Conservation (phyloP, 305 asterid species). For the Rubia peregrina region DNA sequence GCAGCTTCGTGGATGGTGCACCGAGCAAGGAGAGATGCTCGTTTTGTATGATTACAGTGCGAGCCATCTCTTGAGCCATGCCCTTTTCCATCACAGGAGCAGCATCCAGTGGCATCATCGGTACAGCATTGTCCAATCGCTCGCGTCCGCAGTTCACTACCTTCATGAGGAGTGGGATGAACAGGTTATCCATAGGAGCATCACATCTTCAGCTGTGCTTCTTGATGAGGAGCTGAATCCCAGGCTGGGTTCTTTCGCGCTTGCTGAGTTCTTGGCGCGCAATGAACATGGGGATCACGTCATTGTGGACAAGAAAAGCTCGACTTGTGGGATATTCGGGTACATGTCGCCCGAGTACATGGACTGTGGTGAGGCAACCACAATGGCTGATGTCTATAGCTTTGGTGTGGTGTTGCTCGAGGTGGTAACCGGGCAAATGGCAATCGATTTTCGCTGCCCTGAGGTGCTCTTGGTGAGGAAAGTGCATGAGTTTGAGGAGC, state of each 20-base stretch:
- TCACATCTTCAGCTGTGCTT: slow-evolving; percentile 76
- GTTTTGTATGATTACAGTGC: slow-evolving; percentile 71
- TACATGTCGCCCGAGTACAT: slow-evolving; percentile 81
- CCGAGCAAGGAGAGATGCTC: slow-evolving; percentile 98
- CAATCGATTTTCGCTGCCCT: slow-evolving; percentile 66
- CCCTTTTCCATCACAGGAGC: slow-evolving; percentile 44
- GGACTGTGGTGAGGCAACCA: slow-evolving; percentile 74
- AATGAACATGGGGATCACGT: slow-evolving; percentile 67
- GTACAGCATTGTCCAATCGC: slow-evolving; percentile 63
- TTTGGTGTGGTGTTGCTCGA: slow-evolving; percentile 87
- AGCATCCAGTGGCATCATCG: slow-evolving; percentile 47
- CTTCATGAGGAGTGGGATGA: slow-evolving; percentile 99
- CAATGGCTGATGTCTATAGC: slow-evolving; percentile 89
- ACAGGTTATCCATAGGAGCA: slow-evolving; percentile 80
- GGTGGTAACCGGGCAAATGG: slow-evolving; percentile 67
- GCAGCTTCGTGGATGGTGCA: slow-evolving; percentile 97
- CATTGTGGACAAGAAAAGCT: slow-evolving; percentile 44
- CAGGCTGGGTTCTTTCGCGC: slow-evolving; percentile 81
- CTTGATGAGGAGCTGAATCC: slow-evolving; percentile 78
- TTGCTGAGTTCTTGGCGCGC: slow-evolving; percentile 75
- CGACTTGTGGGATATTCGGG: slow-evolving; percentile 79
- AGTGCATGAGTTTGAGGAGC: slow-evolving; percentile 44
- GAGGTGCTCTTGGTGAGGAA: slow-evolving; percentile 58
- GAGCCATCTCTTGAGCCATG: slow-evolving; percentile 41
- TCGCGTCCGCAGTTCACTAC: slow-evolving; percentile 77